Evolutionary conservation across 345 rosid species (phyloP).

Genomic region (Citrus hindsii): DNA sequence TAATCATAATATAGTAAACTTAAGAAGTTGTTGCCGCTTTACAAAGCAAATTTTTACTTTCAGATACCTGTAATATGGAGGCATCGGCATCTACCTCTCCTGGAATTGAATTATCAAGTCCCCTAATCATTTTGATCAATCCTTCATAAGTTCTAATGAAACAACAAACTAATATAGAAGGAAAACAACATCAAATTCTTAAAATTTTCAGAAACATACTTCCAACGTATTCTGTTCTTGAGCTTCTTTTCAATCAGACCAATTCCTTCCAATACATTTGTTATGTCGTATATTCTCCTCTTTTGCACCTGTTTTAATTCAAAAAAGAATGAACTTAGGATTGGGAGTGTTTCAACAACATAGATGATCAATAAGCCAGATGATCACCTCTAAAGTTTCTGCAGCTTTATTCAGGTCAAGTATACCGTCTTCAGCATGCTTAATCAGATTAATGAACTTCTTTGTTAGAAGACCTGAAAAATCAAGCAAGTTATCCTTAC

Average conservation of each 20-base stretch:
- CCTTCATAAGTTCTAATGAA: constrained; percentile 26
- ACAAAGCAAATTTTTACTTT: constrained; percentile 6
- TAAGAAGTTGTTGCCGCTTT: not conserved
- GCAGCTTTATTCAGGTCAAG: constrained; percentile 93
- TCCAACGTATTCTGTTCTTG: constrained; percentile 91
- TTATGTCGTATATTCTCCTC: constrained; percentile 96
- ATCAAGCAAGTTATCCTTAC: constrained; percentile 15
- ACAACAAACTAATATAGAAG: constrained; percentile 7
- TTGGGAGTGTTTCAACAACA: not conserved
- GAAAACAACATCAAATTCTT: constrained; percentile 16
- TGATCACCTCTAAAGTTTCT: constrained; percentile 74
- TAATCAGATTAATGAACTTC: constrained; percentile 78
- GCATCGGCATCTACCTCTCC: constrained; percentile 53
- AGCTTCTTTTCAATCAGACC: constrained; percentile 95
- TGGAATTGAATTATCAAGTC: constrained; percentile 59
- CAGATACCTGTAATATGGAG: constrained; percentile 62
- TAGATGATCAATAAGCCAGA: constrained; percentile 6
- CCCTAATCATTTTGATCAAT: constrained; percentile 55
- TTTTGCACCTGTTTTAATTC: constrained; percentile 65
- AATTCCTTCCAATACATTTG: constrained; percentile 98
- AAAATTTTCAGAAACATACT: constrained; percentile 47
- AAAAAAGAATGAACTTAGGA: constrained; percentile 2
- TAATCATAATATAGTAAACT: not conserved
- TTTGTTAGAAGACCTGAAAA: constrained; percentile 83
- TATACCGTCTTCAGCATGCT: constrained; percentile 83